Conservation (phyloP, 2,329 filamentous ascomycete genomes). For the Tolypocladium tropicale region DNA sequence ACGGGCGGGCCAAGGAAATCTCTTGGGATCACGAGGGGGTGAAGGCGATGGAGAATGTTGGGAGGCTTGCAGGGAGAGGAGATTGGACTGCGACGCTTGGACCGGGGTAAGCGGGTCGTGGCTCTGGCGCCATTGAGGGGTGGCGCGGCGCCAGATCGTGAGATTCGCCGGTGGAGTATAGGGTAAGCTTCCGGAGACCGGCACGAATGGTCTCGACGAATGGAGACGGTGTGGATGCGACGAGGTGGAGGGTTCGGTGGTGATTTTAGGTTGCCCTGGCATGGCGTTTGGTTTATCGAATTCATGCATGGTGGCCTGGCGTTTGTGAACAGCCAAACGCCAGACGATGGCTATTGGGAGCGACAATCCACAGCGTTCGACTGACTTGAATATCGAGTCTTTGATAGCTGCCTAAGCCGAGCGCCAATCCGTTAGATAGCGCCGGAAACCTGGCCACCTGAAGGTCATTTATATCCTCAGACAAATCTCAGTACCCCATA, state of each 20-base stretch:
- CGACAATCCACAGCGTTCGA: too few species aligned
- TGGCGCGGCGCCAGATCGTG: background rate
- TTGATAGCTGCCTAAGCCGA: too few species aligned
- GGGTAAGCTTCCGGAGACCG: background rate
- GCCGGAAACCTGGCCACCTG: too few species aligned
- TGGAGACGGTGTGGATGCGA: too few species aligned
- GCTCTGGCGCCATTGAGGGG: background rate
- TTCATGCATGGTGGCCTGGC: background rate
- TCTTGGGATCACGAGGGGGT: background rate
- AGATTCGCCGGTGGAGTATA: background rate
- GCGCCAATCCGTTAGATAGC: too few species aligned
- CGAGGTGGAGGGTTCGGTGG: too few species aligned
- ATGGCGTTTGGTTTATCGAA: background rate
- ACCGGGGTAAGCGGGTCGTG: background rate
- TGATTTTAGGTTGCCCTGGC: too few species aligned
- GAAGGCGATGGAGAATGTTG: background rate
- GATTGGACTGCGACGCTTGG: background rate
- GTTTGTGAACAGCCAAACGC: too few species aligned
- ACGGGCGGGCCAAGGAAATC: background rate
- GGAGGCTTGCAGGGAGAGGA: background rate
- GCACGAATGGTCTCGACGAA: background rate
- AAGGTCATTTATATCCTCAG: background rate
- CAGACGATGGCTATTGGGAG: too few species aligned
- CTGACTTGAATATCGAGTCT: too few species aligned
- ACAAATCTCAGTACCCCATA: background rate